Percentiles rank a stretch among this genome's conserved stretches.
These are phyloP conservation scores for Dryadomyces quercus-mongolicae DNA, from an alignment of 2,329 filamentous ascomycete species.

Conservation along the genomic window DNA sequence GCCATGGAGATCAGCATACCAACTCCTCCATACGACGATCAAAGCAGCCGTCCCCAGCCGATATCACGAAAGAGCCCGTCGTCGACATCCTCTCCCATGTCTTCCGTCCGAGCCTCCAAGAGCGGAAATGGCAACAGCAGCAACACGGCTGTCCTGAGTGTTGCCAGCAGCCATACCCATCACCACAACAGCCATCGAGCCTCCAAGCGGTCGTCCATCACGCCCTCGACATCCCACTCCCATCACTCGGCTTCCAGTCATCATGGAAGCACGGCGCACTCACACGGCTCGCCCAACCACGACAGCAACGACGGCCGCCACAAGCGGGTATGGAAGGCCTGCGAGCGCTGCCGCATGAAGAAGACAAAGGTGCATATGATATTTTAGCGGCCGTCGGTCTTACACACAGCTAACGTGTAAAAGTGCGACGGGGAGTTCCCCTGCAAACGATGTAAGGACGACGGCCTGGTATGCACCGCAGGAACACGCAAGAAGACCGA, in stretches of 20 bases:
- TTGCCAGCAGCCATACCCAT: slow-evolving; percentile 4
- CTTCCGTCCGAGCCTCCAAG: slow-evolving; percentile 9
- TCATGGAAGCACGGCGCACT: slow-evolving; percentile 7
- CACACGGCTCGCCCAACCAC: slow-evolving; percentile 23
- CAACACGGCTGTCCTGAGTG: background rate
- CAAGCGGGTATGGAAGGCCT: slow-evolving; percentile 56
- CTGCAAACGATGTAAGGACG: slow-evolving; percentile 55
- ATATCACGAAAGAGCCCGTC: slow-evolving; percentile 25
- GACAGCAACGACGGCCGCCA: slow-evolving; percentile 39
- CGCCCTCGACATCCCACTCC: slow-evolving; percentile 18
- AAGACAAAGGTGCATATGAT: slow-evolving; percentile 46
- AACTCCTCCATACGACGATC: slow-evolving; percentile 39
- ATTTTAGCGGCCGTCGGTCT: slow-evolving; percentile 1
- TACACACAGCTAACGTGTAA: background rate
- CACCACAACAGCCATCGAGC: slow-evolving; percentile 27
- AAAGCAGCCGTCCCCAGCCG: slow-evolving; percentile 4
- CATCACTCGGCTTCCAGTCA: slow-evolving; percentile 11
- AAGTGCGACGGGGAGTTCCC: slow-evolving; percentile 55
- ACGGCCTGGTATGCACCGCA: slow-evolving; percentile 50
- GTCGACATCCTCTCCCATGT: slow-evolving; percentile 21
- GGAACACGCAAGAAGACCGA: slow-evolving; percentile 56
- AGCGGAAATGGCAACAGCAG: slow-evolving; percentile 12
- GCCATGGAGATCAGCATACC: slow-evolving; percentile 39
- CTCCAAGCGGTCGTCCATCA: slow-evolving; percentile 31
- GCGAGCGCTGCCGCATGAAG: slow-evolving; percentile 56